Evolutionary conservation across 2,329 filamentous ascomycete species (phyloP).

Genomic region (Zelopaecilomyces penicillatus): DNA sequence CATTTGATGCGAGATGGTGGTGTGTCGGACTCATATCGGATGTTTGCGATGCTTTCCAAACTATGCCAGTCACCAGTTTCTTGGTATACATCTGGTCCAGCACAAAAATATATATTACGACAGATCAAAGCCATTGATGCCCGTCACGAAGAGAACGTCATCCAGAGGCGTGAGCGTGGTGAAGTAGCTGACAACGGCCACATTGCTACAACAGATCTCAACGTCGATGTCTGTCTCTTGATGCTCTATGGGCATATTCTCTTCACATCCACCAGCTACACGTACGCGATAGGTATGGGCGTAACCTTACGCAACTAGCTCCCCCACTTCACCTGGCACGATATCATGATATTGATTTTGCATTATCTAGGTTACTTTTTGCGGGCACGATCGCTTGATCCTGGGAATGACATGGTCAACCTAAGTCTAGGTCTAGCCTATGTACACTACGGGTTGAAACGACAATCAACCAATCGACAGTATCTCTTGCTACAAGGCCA

Average conservation of each 20-base stretch:
- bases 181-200: not conserved
- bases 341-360: too few species aligned
- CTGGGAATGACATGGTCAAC: slow-evolving; percentile 68
- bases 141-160: slow-evolving; percentile 36
- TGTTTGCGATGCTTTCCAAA: slow-evolving; percentile 71
- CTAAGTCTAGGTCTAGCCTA: slow-evolving; percentile 78
- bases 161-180: slow-evolving; percentile 16
- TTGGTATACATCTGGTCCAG: slow-evolving; percentile 72
- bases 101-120: slow-evolving; percentile 84
- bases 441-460: slow-evolving; percentile 80
- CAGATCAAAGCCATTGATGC: slow-evolving; percentile 86
- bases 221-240: slow-evolving; percentile 71
- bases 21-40: slow-evolving; percentile 74
- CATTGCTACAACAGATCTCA: slow-evolving; percentile 1
- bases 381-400: slow-evolving; percentile 65
- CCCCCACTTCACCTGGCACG: too few species aligned
- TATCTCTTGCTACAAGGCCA: slow-evolving; percentile 80
- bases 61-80: slow-evolving; percentile 64
- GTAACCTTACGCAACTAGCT: not conserved
- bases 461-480: slow-evolving; percentile 83
- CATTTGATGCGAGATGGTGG: slow-evolving; percentile 79
- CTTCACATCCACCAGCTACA: slow-evolving; percentile 74
- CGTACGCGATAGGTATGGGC: slow-evolving; percentile 63
- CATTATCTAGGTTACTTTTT: slow-evolving; percentile 70
- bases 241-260: slow-evolving; percentile 88